Conservation (phyloP, 2,329 filamentous ascomycete species). For the Colletotrichum coccodes region DNA sequence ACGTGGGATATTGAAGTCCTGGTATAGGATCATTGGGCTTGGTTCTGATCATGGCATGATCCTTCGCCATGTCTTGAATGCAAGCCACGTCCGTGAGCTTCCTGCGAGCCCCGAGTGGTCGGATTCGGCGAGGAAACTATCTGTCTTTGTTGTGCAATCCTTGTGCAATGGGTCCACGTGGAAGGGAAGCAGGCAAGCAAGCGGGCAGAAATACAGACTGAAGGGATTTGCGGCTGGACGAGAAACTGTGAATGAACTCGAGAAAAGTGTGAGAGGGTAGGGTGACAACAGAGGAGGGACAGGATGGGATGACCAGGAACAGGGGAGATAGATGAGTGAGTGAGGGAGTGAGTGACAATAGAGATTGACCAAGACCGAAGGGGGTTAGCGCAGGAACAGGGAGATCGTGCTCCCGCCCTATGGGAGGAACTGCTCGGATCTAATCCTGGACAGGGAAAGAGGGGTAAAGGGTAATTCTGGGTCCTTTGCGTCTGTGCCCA, state of each 20-base stretch:
- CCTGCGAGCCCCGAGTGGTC: background rate
- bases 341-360: conserved; percentile 7
- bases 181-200: background rate
- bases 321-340: conserved; percentile 6
- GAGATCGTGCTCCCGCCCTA: conserved; percentile 12
- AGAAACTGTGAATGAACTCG: background rate
- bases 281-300: conserved; percentile 16
- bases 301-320: conserved; percentile 19
- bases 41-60: background rate
- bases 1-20: background rate
- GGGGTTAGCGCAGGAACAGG: conserved; percentile 12
- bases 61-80: background rate
- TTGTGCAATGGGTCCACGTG: background rate
- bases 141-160: background rate
- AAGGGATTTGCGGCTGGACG: background rate
- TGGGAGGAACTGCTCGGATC: conserved; percentile 1
- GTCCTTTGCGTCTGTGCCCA: conserved; percentile 6
- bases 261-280: background rate
- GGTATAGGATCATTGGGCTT: background rate
- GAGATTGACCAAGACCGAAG: conserved; percentile 2
- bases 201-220: background rate
- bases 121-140: background rate
- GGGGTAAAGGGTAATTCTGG: conserved; percentile 23
- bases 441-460: conserved; percentile 14
- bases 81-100: background rate